Percentiles rank a stretch among this genome's conserved stretches.
These are phyloP conservation scores for Ehretia macrophylla DNA, from an alignment of 257 asterid species.

Conservation along the genomic window DNA sequence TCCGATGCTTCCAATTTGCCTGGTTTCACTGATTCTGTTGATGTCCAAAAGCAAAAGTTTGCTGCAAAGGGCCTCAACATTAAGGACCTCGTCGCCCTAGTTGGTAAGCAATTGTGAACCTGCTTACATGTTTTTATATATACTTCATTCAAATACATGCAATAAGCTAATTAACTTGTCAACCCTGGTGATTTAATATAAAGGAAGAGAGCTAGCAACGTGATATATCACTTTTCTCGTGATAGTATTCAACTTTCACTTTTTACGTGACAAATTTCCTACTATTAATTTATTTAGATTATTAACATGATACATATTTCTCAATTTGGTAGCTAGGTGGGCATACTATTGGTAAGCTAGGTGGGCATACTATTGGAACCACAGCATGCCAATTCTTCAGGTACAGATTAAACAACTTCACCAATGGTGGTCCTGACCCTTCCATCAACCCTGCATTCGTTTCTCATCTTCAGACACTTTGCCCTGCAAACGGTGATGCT, in stretches of 20 bases:
- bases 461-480: slow-evolving; percentile 51
- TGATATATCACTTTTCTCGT: no score
- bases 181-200: no score
- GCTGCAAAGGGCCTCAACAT: slow-evolving; percentile 49
- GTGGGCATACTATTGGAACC: slow-evolving; percentile 87
- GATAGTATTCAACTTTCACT: no score
- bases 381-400: slow-evolving; percentile 67
- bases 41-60: slow-evolving; percentile 52
- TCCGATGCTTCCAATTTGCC: slow-evolving; percentile 50
- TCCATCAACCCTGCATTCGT: slow-evolving; percentile 53
- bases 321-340: no score
- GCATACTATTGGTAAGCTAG: no score
- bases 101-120: slow-evolving; percentile 44
- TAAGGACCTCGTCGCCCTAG: slow-evolving; percentile 88
- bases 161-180: no score
- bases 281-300: no score
- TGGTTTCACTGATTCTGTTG: slow-evolving; percentile 53
- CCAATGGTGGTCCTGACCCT: slow-evolving; percentile 58
- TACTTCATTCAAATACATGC: no score
- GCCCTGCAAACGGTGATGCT: slow-evolving; percentile 58
- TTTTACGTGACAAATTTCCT: no score
- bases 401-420: slow-evolving; percentile 64
- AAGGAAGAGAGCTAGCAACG: no score
- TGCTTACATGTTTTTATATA: background rate
- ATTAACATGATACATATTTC: no score